Percentiles rank a stretch among this genome's conserved stretches.
These are phyloP conservation scores for Amanita molliuscula DNA, from an alignment of 768 basidiomycete genomes.

Conservation along the genomic window DNA sequence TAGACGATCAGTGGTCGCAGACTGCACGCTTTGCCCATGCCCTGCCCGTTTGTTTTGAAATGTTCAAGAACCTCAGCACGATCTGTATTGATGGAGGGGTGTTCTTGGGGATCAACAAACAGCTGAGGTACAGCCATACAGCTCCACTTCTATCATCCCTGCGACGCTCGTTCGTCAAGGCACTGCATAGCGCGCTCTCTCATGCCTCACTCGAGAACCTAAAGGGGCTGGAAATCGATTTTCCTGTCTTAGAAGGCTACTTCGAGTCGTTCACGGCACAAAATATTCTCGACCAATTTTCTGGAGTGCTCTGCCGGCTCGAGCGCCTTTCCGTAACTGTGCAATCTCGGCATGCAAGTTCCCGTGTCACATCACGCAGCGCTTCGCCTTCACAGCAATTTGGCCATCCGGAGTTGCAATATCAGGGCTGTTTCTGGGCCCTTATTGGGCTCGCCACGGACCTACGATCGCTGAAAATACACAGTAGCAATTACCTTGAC, in stretches of 20 bases:
- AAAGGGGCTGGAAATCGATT: background rate
- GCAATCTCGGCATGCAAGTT: background rate
- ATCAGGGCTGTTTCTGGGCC: constrained; percentile 1
- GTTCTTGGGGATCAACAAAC: background rate
- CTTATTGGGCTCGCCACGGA: background rate
- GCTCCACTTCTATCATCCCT: background rate
- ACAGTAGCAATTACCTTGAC: background rate
- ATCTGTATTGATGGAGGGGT: background rate
- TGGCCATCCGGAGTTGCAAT: background rate
- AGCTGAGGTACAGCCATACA: background rate
- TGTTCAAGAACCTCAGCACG: background rate
- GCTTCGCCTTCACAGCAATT: background rate
- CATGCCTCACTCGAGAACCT: background rate
- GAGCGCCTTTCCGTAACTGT: constrained; percentile 3
- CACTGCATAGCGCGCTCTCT: background rate
- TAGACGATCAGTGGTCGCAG: constrained; percentile 1
- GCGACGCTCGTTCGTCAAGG: constrained; percentile 2
- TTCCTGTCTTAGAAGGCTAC: constrained; percentile 1
- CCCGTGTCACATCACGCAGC: background rate
- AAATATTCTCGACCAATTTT: background rate
- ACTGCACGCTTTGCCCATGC: background rate
- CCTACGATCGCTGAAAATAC: constrained; percentile 1
- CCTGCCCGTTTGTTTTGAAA: constrained; percentile 1
- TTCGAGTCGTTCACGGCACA: background rate
- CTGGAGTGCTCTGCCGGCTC: background rate